Conservation (phyloP, 495 filamentous ascomycete genomes). For the Penicillium chermesinum region DNA sequence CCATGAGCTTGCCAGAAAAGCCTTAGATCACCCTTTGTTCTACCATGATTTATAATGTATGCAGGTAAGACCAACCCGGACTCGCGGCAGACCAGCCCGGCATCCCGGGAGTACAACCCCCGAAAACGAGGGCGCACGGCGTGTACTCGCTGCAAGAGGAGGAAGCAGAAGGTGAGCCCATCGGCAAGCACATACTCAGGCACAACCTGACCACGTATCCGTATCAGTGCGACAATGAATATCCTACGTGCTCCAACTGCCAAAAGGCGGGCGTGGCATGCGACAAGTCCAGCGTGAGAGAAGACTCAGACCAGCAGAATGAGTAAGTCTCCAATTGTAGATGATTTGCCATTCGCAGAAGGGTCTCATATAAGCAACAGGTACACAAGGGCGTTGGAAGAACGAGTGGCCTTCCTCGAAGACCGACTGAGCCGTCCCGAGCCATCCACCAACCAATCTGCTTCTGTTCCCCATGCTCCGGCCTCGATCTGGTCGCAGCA, state of each 20-base stretch:
- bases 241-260: slow-evolving; percentile 48
- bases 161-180: slow-evolving; percentile 44
- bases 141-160: slow-evolving; percentile 47
- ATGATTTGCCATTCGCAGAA: background rate
- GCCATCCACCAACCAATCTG: slow-evolving; percentile 12
- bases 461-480: slow-evolving; percentile 12
- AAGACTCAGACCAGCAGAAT: slow-evolving; percentile 40
- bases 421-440: slow-evolving; percentile 26
- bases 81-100: slow-evolving; percentile 20
- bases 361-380: slow-evolving; percentile 12
- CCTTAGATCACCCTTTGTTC: background rate
- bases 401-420: slow-evolving; percentile 45
- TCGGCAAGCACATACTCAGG: background rate
- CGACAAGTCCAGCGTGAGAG: slow-evolving; percentile 42
- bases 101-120: slow-evolving; percentile 36
- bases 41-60: slow-evolving; percentile 16
- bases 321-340: slow-evolving; percentile 25
- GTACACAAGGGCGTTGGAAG: slow-evolving; percentile 45
- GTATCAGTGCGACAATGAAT: slow-evolving; percentile 39
- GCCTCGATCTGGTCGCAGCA: slow-evolving; percentile 24
- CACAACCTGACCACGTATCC: background rate
- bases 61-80: slow-evolving; percentile 7
- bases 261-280: slow-evolving; percentile 43
- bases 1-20: background rate
- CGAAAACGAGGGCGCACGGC: slow-evolving; percentile 49